Evolutionary conservation across 345 rosid genomes (phyloP).

Genomic region (Boechera retrofracta): DNA sequence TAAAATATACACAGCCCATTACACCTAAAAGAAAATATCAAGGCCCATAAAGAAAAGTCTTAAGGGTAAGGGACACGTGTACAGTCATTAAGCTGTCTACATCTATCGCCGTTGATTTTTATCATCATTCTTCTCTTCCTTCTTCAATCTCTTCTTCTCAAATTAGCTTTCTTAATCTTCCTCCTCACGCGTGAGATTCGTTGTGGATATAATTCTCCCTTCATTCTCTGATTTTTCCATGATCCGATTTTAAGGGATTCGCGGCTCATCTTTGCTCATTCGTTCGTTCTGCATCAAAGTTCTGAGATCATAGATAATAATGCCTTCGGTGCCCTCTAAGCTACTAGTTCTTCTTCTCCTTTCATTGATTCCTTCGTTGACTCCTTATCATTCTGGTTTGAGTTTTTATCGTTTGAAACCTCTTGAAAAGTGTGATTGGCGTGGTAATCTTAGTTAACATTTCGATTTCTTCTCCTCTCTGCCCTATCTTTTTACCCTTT

Average conservation of each 20-base stretch:
- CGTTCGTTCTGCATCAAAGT: background rate
- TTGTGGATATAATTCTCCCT: conserved; percentile 16
- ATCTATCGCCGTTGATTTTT: conserved; percentile 20
- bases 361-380: conserved; percentile 59
- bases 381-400: conserved; percentile 62
- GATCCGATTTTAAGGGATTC: conserved; percentile 27
- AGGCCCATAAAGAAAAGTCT: conserved; percentile 37
- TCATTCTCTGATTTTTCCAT: conserved; percentile 5
- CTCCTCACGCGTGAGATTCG: conserved; percentile 33
- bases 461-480: conserved; percentile 5
- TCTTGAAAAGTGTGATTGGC: conserved; percentile 90
- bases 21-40: conserved; percentile 2
- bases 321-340: conserved; percentile 82
- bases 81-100: background rate
- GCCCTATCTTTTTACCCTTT: background rate
- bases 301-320: conserved; percentile 53
- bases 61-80: conserved; percentile 23
- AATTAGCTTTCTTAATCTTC: conserved; percentile 38
- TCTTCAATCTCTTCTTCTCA: background rate
- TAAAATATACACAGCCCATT: conserved; percentile 16
- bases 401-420: conserved; percentile 80
- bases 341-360: conserved; percentile 47
- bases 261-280: background rate
- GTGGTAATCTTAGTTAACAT: conserved; percentile 96
- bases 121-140: background rate